Conservation (phyloP, 2,329 filamentous ascomycete genomes). For the Lasiodiplodia sp. region DNA sequence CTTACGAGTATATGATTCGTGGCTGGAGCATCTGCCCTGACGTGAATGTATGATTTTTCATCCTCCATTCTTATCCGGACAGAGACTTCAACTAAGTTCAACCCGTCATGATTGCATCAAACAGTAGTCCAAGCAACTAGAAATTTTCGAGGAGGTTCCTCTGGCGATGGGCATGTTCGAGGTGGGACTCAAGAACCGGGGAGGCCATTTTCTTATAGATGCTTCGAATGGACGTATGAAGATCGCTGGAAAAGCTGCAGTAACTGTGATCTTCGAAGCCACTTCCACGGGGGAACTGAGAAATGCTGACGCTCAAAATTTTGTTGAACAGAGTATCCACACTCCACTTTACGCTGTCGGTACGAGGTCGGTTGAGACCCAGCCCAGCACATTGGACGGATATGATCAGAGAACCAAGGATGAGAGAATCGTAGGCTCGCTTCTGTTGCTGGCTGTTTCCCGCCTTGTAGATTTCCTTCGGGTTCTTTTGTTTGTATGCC, state of each 20-base stretch:
- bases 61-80: too few species aligned
- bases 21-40: too few species aligned
- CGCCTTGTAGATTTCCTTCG: background rate
- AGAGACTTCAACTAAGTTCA: too few species aligned
- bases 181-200: background rate
- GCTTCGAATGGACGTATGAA: background rate
- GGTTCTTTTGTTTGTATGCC: background rate
- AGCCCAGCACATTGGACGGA: background rate
- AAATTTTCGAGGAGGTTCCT: background rate
- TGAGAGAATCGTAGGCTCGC: background rate
- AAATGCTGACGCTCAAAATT: background rate
- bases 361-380: background rate
- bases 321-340: background rate
- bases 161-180: background rate
- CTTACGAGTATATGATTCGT: too few species aligned
- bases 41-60: too few species aligned
- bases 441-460: background rate
- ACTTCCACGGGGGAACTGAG: background rate
- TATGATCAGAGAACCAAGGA: background rate
- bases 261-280: background rate
- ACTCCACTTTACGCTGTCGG: background rate
- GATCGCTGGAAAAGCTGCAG: background rate
- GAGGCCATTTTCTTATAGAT: background rate
- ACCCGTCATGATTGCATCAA: too few species aligned
- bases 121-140: too few species aligned